Base-by-base conservation (phyloP, 441 rosid genomes). In the Mallotus repandus region DNA sequence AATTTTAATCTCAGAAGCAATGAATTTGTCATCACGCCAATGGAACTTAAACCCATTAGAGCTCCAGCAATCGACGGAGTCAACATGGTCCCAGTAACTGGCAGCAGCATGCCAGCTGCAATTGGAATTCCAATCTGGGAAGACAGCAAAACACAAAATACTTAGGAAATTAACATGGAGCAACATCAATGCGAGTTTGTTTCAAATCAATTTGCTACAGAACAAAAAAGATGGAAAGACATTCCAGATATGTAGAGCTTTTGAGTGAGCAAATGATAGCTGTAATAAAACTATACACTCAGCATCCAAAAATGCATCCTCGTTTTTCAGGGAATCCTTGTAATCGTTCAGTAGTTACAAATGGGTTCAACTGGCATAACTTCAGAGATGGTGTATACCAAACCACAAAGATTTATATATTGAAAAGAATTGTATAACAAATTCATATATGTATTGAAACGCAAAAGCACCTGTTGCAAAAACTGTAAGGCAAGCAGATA, bases 11-110 rank as follows among this genome's bases (percentile, higher is more conserved):
- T 86, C 77, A 93, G 76, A 68, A 91, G 88, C 84, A 96, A 79
- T 7, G 98, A 93, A 74, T 96, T 93, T 63, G 97, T 78, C 98
- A 91, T 90, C 79, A 93, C 99, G 12, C 98, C 97, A 0, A 96
- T 78, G 22, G 99, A 96, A 82, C 98, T 96, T 72, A 96, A 83
- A 70, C 99, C 98, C 98, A 96, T 96, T 12, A 93, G 97, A 55
- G 91, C 99, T 72, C 99, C 97, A 0, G 99, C 97, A 55, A 96
- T 96, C 54, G 97, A 93, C 68, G 99, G 99, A 64, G 97, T 96
- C 77, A 96, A 84, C 79, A 91, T 89, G 54, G 94, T 90, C 70
- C 99, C 98, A 0, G 95, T 90, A 35, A 89, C 10, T 11, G 99
- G 99, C 50, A 96, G 83, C 78, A 96, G 77, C 84, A 87, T 79